These are phyloP conservation scores for Spathaspora sp. DNA, from an alignment of 1,139 yeast genomes.

Conservation along the genomic window DNA sequence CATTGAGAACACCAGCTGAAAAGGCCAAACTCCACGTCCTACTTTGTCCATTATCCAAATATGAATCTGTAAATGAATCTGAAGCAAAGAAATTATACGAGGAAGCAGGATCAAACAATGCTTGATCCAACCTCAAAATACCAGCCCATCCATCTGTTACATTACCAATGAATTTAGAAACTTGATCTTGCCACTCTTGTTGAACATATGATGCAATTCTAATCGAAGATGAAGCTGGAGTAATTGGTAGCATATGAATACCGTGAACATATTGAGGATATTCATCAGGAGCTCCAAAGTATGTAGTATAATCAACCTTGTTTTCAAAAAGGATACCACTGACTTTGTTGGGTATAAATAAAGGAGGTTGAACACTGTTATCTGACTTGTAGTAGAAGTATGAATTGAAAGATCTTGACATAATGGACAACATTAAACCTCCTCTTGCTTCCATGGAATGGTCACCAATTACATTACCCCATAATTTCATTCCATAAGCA, in stretches of 20 bases:
- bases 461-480: constrained; percentile 77
- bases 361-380: constrained; percentile 60
- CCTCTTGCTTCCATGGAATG: constrained; percentile 75
- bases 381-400: constrained; percentile 60
- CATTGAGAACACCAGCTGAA: constrained; percentile 63
- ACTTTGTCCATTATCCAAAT: constrained; percentile 87
- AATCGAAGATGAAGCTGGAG: constrained; percentile 78
- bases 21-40: constrained; percentile 87
- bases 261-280: constrained; percentile 84
- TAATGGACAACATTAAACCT: constrained; percentile 67
- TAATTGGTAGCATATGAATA: constrained; percentile 86
- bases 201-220: constrained; percentile 67
- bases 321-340: constrained; percentile 82
- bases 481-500: constrained; percentile 77
- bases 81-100: constrained; percentile 71
- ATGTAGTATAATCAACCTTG: constrained; percentile 81
- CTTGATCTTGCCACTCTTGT: constrained; percentile 74
- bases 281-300: constrained; percentile 44
- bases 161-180: constrained; percentile 49
- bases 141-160: constrained; percentile 89
- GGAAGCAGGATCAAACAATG: constrained; percentile 64
- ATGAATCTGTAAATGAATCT: constrained; percentile 19
- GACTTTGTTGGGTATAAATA: constrained; percentile 61
- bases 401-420: constrained; percentile 58
- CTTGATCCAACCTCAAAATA: constrained; percentile 73